Evolutionary conservation across 768 basidiomycete species (phyloP), one percentile per base, ranked within the genome.

Genomic region (Rhizopogon salebrosus): DNA sequence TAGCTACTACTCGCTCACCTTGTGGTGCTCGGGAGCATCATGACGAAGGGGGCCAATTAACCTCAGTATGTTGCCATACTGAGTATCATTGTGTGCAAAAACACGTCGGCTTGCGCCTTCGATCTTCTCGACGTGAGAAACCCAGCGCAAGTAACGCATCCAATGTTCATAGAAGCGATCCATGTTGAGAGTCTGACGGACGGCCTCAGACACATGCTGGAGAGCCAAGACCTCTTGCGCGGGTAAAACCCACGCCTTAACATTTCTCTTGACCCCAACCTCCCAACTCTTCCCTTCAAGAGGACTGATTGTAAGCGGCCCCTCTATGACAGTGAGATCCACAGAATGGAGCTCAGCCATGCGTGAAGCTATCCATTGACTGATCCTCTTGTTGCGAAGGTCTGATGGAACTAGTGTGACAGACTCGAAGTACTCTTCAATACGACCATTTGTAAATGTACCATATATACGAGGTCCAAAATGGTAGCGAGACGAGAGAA

Each of bases 291-390:
- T 73, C 48, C 74, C 72, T 65, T 76, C 76, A 6, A 73, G 69
- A 31, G 62, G 64, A 31, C 64, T 69, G 39, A 65, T 63, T 18
- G 68, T 62, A 42, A 72, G 65, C 36, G 73, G 69, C 35, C 72
- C 74, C 62, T 82, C 80, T 41, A 98, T 76, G 39, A 76, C 74
- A 13, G 78, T 76, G 48, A 97, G 77, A 62, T 95, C 92, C 42
- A 98, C 95, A 23, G 85, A 83, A 70, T 99, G 97, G 29, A 99
- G 79, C 68, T 98, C 95, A 20, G 92, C 85, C 95, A 98, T 98
- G 31, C 95, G 79, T 20, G 86, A 81, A n/a, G 85, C 94, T 59
- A 98, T 92, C 81, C 89, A 92, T 26, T 84, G 75, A 64, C 90
- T 93, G 51, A 86, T 82, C 54, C 72, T 68, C 14, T 83, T 80